These are phyloP conservation scores for Globisporangium alternatum DNA, from an alignment of 352 stramenopile species.

Conservation along the genomic window DNA sequence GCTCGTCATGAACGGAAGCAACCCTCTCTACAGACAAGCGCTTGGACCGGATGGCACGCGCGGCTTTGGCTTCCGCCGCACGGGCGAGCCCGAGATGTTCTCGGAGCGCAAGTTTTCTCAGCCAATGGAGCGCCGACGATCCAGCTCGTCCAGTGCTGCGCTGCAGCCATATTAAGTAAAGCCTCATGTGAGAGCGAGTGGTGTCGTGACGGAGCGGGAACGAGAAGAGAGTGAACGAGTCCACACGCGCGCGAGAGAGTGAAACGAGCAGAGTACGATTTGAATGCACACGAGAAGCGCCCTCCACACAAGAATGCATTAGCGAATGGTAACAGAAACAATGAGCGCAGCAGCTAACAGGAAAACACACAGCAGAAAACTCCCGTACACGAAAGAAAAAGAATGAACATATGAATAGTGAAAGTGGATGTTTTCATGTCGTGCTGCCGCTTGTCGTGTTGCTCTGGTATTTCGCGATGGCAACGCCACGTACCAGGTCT, in stretches of 20 bases:
- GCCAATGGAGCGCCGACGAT: conserved; percentile 65
- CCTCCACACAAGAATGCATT: not conserved
- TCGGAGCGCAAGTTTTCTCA: conserved; percentile 52
- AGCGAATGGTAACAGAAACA: conserved; percentile 9
- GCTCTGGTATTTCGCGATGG: not conserved
- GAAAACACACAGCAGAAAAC: conserved; percentile 3
- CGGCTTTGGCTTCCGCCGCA: conserved; percentile 75
- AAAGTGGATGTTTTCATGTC: conserved; percentile 6
- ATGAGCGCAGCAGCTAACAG: not conserved
- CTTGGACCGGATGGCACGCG: conserved; percentile 77
- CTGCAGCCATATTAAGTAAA: conserved; percentile 22
- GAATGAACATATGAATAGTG: conserved; percentile 14
- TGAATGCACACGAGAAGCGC: conserved; percentile 9
- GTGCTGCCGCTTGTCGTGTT: not conserved
- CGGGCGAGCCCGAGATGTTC: conserved; percentile 57
- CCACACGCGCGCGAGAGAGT: not conserved
- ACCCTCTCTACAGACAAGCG: conserved; percentile 69
- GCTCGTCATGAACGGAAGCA: conserved; percentile 42
- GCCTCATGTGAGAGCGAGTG: not conserved
- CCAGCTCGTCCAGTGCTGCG: conserved; percentile 55
- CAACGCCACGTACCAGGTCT: not conserved
- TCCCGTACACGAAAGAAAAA: conserved; percentile 1
- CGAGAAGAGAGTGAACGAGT: conserved; percentile 1
- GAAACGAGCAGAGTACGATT: conserved; percentile 4
- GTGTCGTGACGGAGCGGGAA: not conserved